Percentiles rank a stretch among this genome's conserved stretches.
phyloP scores from a whole-genome alignment of 1,284 basidiomycete species.

The Trichosporon sp. region DNA sequence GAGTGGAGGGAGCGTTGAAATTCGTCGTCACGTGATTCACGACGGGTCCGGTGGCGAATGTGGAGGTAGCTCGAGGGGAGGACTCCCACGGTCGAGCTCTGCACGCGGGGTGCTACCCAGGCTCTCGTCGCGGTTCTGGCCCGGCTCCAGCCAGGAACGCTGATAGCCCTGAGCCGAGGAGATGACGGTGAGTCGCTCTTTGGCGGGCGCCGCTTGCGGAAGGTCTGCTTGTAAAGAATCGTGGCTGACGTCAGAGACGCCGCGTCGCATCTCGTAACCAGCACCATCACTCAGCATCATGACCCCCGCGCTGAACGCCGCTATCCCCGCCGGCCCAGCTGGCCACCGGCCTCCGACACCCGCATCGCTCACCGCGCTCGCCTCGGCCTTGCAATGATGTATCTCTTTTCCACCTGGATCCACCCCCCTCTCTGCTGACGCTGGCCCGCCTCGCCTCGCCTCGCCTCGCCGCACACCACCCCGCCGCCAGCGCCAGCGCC shows the following conservation, averaged over 20 bases:
- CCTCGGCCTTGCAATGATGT: neutral
- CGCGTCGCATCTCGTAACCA: neutral
- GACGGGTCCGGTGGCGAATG: neutral
- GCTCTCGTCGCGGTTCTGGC: neutral
- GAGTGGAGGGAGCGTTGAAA: conserved; percentile 1
- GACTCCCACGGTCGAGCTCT: neutral
- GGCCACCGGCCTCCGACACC: neutral
- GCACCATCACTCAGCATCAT: neutral
- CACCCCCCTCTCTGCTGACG: neutral
- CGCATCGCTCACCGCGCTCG: no score
- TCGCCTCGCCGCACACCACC: no score
- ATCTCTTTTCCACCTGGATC: neutral
- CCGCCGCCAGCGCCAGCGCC: no score
- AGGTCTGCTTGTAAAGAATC: no score
- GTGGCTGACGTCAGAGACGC: neutral
- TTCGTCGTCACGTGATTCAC: conserved; percentile 6
- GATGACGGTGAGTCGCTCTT: neutral
- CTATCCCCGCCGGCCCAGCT: neutral
- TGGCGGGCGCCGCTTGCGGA: no score
- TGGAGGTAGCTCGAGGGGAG: neutral
- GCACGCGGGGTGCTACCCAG: neutral
- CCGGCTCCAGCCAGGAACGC: neutral
- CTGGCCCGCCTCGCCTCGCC: no score
- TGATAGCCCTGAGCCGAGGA: neutral
- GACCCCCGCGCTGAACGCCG: neutral